Conservation (phyloP, 148 eudicot genomes). For the Beta vulgaris region DNA sequence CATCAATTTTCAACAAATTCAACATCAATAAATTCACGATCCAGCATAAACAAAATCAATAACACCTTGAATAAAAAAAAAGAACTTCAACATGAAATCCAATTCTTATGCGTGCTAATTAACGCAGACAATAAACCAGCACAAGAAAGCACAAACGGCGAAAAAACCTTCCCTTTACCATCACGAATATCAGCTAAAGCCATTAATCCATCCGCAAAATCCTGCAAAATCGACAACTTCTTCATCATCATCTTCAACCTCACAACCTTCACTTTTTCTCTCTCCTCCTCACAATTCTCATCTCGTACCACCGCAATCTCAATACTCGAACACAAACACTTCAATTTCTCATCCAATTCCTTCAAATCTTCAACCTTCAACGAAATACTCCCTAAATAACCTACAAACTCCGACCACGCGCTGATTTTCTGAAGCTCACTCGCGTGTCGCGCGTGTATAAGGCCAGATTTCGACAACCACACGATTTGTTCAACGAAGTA, state of each 20-base stretch:
- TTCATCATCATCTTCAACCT: slow-evolving; percentile 66
- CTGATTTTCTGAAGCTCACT: slow-evolving; percentile 44
- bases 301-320: slow-evolving; percentile 44
- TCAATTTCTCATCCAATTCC: slow-evolving; percentile 44
- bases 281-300: slow-evolving; percentile 34
- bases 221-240: slow-evolving; percentile 74
- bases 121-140: slow-evolving; percentile 84
- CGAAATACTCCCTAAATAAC: slow-evolving; percentile 68
- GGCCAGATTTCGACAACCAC: slow-evolving; percentile 78
- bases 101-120: slow-evolving; percentile 85
- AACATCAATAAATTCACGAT: neutral
- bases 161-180: slow-evolving; percentile 52
- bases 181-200: slow-evolving; percentile 78
- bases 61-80: neutral
- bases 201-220: slow-evolving; percentile 88
- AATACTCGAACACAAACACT: slow-evolving; percentile 40
- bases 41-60: neutral
- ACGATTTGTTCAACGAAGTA: slow-evolving; percentile 82
- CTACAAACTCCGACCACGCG: slow-evolving; percentile 86
- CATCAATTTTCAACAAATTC: neutral
- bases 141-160: slow-evolving; percentile 56
- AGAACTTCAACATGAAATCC: slow-evolving; percentile 80
- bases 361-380: slow-evolving; percentile 66
- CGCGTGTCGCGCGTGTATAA: slow-evolving; percentile 42
- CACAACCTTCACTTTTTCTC: slow-evolving; percentile 41